Percentiles rank a stretch among this genome's conserved stretches.
phyloP scores from a whole-genome alignment of 108 stramenopile species.

The Cyclotella sp. region DNA sequence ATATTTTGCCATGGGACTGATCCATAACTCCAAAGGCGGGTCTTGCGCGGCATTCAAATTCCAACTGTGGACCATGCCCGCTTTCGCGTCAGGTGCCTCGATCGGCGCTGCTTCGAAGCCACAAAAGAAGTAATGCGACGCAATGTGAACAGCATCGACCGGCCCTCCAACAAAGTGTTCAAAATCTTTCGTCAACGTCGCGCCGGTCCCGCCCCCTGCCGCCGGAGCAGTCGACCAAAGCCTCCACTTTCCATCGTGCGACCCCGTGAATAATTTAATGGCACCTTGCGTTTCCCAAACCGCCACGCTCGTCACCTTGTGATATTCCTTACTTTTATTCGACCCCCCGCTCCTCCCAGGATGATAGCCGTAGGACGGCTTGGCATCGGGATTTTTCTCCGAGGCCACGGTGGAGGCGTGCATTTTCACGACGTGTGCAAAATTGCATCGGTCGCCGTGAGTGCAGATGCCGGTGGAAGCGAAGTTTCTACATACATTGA shows the following conservation, averaged over 20 bases:
- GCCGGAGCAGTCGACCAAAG: conserved; percentile 68
- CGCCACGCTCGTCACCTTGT: conserved; percentile 68
- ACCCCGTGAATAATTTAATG: conserved; percentile 85
- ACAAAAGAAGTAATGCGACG: conserved; percentile 77
- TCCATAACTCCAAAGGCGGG: conserved; percentile 84
- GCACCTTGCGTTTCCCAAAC: conserved; percentile 79
- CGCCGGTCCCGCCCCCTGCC: conserved; percentile 31
- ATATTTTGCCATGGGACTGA: conserved; percentile 70
- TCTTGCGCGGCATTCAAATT: conserved; percentile 69
- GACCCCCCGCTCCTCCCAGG: conserved; percentile 17
- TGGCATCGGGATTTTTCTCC: conserved; percentile 47
- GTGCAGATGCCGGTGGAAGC: conserved; percentile 65
- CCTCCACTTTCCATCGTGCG: conserved; percentile 88
- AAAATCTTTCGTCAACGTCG: conserved; percentile 70
- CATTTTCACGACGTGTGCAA: conserved; percentile 73
- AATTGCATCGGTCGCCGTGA: conserved; percentile 61
- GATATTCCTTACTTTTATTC: conserved; percentile 37
- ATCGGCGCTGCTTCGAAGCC: conserved; percentile 73
- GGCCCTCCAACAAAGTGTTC: conserved; percentile 83
- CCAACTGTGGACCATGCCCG: conserved; percentile 89
- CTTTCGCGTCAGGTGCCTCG: conserved; percentile 58
- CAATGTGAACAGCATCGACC: conserved; percentile 65
- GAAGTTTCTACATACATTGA: conserved; percentile 64
- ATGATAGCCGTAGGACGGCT: conserved; percentile 25
- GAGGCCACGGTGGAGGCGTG: conserved; percentile 69